phyloP scores from a whole-genome alignment of 2,329 filamentous ascomycete genomes.

The Xylaria multiplex region DNA sequence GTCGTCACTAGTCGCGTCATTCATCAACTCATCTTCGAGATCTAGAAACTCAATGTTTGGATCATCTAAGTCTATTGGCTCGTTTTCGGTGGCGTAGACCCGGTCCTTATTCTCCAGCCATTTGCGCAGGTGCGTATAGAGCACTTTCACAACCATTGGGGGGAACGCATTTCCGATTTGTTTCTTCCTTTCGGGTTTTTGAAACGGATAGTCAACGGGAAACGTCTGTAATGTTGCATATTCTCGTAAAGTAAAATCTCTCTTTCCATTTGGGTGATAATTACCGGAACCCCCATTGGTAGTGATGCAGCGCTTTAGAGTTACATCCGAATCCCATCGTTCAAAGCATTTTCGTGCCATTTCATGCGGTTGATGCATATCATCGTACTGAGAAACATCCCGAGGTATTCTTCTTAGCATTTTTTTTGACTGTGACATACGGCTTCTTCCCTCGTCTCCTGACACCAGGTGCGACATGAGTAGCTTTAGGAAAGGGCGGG shows the following conservation, averaged over 20 bases:
- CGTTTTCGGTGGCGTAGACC: slow-evolving; percentile 40
- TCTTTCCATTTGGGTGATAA: slow-evolving; percentile 71
- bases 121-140: slow-evolving; percentile 60
- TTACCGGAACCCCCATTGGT: slow-evolving; percentile 67
- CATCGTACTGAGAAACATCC: slow-evolving; percentile 39
- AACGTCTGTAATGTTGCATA: slow-evolving; percentile 77
- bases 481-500: slow-evolving; percentile 71
- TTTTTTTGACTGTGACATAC: slow-evolving; percentile 58
- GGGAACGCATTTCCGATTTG: slow-evolving; percentile 87
- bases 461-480: slow-evolving; percentile 58
- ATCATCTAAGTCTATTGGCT: slow-evolving; percentile 40
- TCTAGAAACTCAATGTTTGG: slow-evolving; percentile 31
- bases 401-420: slow-evolving; percentile 52
- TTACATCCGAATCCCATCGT: slow-evolving; percentile 58
- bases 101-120: slow-evolving; percentile 59
- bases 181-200: slow-evolving; percentile 57
- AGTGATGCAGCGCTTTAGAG: slow-evolving; percentile 70
- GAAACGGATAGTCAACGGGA: slow-evolving; percentile 68
- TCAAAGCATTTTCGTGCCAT: slow-evolving; percentile 45
- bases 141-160: slow-evolving; percentile 61
- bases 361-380: slow-evolving; percentile 54
- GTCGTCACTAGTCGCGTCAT: slow-evolving; percentile 16
- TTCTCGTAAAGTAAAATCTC: slow-evolving; percentile 74
- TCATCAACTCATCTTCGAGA: slow-evolving; percentile 26
- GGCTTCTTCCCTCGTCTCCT: slow-evolving; percentile 49